These are phyloP conservation scores for Pelargonium nanum DNA, from an alignment of 345 rosid species.

Conservation along the genomic window DNA sequence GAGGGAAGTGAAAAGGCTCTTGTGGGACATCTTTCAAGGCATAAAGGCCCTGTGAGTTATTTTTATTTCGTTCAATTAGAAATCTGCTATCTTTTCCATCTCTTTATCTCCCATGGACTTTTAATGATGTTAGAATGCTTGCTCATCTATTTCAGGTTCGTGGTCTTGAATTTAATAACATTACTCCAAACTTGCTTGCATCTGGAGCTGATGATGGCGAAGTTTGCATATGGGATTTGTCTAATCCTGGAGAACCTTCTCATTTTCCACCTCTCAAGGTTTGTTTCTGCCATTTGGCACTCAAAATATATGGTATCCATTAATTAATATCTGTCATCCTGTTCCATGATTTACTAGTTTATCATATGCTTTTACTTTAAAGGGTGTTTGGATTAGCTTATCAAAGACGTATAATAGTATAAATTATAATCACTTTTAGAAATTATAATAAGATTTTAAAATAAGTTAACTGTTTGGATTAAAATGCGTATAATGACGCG, in stretches of 20 bases:
- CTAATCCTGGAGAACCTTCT: conserved; percentile 63
- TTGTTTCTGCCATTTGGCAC: neutral
- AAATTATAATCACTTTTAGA: too few species aligned
- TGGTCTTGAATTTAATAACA: conserved; percentile 85
- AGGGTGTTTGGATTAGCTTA: too few species aligned
- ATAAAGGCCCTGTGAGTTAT: conserved; percentile 88
- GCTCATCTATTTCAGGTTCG: conserved; percentile 54
- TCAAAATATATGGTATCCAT: neutral
- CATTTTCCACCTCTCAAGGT: conserved; percentile 86
- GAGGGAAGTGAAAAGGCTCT: conserved; percentile 46
- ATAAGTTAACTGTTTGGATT: too few species aligned
- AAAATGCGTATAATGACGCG: too few species aligned
- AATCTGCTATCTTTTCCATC: neutral
- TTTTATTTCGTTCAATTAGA: conserved; percentile 6
- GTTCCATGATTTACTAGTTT: neutral
- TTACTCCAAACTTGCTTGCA: conserved; percentile 76
- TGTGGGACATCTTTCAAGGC: conserved; percentile 70
- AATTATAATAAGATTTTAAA: too few species aligned
- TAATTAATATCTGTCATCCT: neutral
- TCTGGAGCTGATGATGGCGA: conserved; percentile 99
- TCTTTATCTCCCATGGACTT: neutral
- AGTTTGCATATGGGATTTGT: conserved; percentile 91
- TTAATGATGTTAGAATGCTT: conserved; percentile 4
- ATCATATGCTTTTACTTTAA: neutral
- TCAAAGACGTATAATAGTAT: too few species aligned